Conservation (phyloP, 176 grass and related monocot genomes). For the Melocanna baccifera region DNA sequence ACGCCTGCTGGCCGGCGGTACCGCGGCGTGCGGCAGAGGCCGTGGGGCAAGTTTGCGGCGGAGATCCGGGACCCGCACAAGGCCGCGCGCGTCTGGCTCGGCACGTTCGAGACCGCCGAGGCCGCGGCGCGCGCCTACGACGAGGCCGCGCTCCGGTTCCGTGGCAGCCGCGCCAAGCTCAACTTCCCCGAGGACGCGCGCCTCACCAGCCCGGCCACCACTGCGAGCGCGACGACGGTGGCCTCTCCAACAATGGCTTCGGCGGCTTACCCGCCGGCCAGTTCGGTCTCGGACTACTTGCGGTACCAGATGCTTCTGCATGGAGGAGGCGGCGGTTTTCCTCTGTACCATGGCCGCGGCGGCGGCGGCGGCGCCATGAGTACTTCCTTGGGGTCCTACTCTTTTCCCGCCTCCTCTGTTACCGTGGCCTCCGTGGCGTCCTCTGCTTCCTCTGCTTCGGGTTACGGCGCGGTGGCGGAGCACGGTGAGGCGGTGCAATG, state of each 20-base stretch:
- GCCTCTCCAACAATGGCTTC: neutral
- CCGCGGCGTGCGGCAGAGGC: conserved; percentile 89
- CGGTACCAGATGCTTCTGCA: conserved; percentile 54
- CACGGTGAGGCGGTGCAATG: conserved; percentile 23
- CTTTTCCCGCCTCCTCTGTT: conserved; percentile 28
- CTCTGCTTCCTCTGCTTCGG: conserved; percentile 17
- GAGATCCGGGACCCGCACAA: conserved; percentile 96
- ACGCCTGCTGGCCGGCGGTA: conserved; percentile 37
- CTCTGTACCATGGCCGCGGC: conserved; percentile 5
- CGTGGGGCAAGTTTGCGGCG: conserved; percentile 99
- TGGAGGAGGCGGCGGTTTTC: neutral
- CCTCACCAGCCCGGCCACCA: conserved; percentile 8
- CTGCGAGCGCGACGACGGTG: neutral
- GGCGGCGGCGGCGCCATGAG: neutral
- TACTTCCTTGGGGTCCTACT: conserved; percentile 32
- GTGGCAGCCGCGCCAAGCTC: conserved; percentile 90
- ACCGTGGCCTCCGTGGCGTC: conserved; percentile 38
- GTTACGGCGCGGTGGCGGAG: neutral
- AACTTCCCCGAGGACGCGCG: conserved; percentile 96
- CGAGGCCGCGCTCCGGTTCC: conserved; percentile 83
- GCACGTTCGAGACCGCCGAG: conserved; percentile 94
- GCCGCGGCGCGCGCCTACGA: conserved; percentile 93
- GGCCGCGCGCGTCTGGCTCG: conserved; percentile 88
- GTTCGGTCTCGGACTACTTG: conserved; percentile 25
- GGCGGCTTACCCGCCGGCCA: neutral